A percentile compares a stretch with the other conserved stretches of the same genome.
Evolutionary conservation across 2,329 filamentous ascomycete genomes (phyloP).

Genomic region (Trichophyton equinum): DNA sequence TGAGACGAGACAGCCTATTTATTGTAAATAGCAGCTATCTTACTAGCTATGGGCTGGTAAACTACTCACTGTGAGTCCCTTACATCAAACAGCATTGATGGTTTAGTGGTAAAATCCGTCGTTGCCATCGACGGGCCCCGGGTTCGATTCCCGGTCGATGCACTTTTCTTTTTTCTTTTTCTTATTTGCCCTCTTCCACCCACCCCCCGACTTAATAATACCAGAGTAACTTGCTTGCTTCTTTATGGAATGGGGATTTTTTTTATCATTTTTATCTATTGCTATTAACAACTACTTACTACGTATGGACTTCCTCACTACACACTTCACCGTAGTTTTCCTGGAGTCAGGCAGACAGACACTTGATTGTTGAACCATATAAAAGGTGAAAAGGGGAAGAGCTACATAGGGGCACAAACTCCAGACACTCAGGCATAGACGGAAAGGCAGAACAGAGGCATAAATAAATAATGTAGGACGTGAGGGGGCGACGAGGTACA

Average conservation of each 20-base stretch:
- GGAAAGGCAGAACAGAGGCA: not conserved
- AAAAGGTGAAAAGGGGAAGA: not conserved
- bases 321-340: too few relatives aligned
- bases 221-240: not conserved
- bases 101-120: not conserved
- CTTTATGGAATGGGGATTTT: not conserved
- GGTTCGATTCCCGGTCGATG: not conserved
- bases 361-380: not conserved
- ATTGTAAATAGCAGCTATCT: too few relatives aligned
- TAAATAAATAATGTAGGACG: not conserved
- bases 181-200: not conserved
- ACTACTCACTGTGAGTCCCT: not conserved
- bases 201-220: not conserved
- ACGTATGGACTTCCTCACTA: too few relatives aligned
- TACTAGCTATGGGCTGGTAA: too few relatives aligned
- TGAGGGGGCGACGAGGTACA: not conserved
- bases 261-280: not conserved
- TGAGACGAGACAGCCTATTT: too few relatives aligned
- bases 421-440: not conserved
- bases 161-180: not conserved
- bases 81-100: not conserved
- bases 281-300: too few relatives aligned
- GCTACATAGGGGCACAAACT: not conserved
- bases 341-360: not conserved
- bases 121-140: not conserved